Percentiles rank a stretch among this genome's conserved stretches.
Conservation (phyloP, 331 rosid species). For the Acacia concinna region DNA sequence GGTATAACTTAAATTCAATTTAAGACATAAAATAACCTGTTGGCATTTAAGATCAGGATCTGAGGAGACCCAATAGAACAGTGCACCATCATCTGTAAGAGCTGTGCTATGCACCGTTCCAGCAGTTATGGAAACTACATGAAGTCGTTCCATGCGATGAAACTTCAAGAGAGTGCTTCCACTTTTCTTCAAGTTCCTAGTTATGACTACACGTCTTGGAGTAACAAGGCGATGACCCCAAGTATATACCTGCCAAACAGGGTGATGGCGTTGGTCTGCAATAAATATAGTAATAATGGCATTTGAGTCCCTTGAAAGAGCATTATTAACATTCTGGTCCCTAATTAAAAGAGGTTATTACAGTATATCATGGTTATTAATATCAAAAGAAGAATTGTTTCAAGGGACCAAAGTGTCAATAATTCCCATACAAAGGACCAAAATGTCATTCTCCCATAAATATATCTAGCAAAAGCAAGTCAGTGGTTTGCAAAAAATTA, state of each 20-base stretch:
- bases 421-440: not conserved
- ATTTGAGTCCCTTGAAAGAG: not conserved
- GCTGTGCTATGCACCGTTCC: conserved; percentile 86
- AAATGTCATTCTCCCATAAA: not conserved
- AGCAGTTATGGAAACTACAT: conserved; percentile 71
- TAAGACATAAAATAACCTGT: conserved; percentile 53
- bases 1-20: conserved; percentile 2
- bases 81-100: conserved; percentile 83
- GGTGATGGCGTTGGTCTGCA: not conserved
- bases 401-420: not conserved
- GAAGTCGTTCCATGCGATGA: conserved; percentile 75
- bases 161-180: conserved; percentile 76
- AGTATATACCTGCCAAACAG: conserved; percentile 74
- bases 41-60: conserved; percentile 87
- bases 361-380: not conserved
- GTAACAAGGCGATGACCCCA: conserved; percentile 98
- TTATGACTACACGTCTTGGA: conserved; percentile 79
- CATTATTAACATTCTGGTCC: not conserved
- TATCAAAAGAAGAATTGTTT: not conserved
- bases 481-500: conserved; percentile 36
- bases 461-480: not conserved
- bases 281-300: not conserved
- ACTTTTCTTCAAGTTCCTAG: conserved; percentile 84
- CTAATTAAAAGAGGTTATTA: not conserved
- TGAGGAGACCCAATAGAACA: conserved; percentile 89